Percentiles rank a stretch among this genome's conserved stretches.
phyloP scores from a whole-genome alignment of 177 flowering plant genomes.

The Vitis hybrid region DNA sequence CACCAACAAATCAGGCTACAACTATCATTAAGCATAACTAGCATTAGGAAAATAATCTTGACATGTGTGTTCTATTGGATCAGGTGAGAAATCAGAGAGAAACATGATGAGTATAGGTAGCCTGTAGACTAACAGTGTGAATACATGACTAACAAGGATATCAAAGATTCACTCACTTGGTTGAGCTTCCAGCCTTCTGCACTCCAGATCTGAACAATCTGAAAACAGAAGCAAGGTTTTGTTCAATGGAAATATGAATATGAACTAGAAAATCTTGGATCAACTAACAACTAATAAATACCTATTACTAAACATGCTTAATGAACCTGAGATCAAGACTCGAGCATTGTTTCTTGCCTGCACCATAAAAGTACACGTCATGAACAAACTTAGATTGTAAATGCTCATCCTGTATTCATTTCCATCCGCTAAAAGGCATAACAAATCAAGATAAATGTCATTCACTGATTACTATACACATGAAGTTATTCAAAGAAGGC shows the following conservation, averaged over 20 bases:
- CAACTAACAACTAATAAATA: slow-evolving; percentile 24
- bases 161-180: slow-evolving; percentile 50
- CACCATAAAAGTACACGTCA: neutral
- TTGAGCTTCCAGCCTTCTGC: slow-evolving; percentile 82
- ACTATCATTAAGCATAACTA: too few species aligned
- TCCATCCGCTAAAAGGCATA: too few species aligned
- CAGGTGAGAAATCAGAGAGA: too few species aligned
- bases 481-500: too few species aligned
- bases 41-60: too few species aligned
- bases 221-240: slow-evolving; percentile 14
- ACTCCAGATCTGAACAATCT: slow-evolving; percentile 76
- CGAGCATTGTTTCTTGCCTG: slow-evolving; percentile 98
- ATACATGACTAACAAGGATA: neutral
- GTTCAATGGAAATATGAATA: slow-evolving; percentile 3
- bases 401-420: neutral
- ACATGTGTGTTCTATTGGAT: too few species aligned
- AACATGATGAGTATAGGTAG: too few species aligned
- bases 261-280: neutral
- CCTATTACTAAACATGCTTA: slow-evolving; percentile 78
- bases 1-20: too few species aligned
- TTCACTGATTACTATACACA: too few species aligned
- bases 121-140: too few species aligned
- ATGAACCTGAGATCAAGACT: slow-evolving; percentile 77
- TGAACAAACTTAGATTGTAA: neutral
- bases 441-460: too few species aligned